Percentiles rank a stretch among this genome's conserved stretches.
These are phyloP conservation scores for Candida sithepensis DNA, from an alignment of 805 yeast species.

Conservation along the genomic window DNA sequence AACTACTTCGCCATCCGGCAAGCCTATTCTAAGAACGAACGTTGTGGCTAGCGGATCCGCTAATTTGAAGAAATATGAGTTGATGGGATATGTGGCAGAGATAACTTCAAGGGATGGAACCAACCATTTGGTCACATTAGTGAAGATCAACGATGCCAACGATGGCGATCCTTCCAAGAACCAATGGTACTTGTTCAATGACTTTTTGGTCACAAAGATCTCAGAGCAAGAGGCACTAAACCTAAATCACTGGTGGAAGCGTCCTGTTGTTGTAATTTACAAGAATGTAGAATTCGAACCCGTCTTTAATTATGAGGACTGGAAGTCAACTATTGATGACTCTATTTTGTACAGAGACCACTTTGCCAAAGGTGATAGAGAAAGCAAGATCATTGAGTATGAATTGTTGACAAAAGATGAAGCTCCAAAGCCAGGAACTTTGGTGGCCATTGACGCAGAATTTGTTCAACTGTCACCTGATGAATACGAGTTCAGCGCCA, in stretches of 20 bases:
- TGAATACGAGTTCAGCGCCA: slow-evolving; percentile 68
- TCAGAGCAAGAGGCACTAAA: slow-evolving; percentile 76
- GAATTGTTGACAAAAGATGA: slow-evolving; percentile 62
- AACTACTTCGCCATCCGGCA: slow-evolving; percentile 24
- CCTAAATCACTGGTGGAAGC: slow-evolving; percentile 74
- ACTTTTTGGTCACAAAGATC: slow-evolving; percentile 77
- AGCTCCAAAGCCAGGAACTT: slow-evolving; percentile 69
- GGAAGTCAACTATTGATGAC: slow-evolving; percentile 53
- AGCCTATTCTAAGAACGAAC: slow-evolving; percentile 24
- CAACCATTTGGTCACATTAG: slow-evolving; percentile 60
- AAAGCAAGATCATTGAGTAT: slow-evolving; percentile 57
- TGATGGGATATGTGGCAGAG: slow-evolving; percentile 69
- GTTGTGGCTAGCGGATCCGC: slow-evolving; percentile 22
- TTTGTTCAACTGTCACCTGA: slow-evolving; percentile 83
- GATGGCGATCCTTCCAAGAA: slow-evolving; percentile 18
- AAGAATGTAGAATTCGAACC: slow-evolving; percentile 43
- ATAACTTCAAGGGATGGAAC: slow-evolving; percentile 51
- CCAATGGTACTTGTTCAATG: slow-evolving; percentile 84
- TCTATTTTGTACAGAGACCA: slow-evolving; percentile 69
- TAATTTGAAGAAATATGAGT: slow-evolving; percentile 44
- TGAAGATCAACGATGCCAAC: slow-evolving; percentile 35
- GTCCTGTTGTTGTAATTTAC: slow-evolving; percentile 70
- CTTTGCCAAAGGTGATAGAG: slow-evolving; percentile 65
- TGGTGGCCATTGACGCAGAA: slow-evolving; percentile 95
- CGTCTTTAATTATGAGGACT: slow-evolving; percentile 45